phyloP scores from a whole-genome alignment of 1,284 basidiomycete species.

The Termitomyces sp. region DNA sequence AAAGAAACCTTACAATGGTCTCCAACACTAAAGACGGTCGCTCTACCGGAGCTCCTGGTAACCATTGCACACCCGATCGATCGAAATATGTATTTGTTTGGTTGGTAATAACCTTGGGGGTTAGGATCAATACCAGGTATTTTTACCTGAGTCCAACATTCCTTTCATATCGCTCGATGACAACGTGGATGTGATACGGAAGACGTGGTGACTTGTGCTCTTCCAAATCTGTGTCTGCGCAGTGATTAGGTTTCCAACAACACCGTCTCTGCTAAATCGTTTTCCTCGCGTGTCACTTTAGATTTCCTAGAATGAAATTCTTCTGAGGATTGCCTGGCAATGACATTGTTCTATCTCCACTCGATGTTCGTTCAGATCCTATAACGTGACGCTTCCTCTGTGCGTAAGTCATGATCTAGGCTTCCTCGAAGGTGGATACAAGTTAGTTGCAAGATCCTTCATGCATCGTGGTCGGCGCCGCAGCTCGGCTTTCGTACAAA shows the following conservation, averaged over 20 bases:
- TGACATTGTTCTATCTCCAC: neutral
- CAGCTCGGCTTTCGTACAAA: slow-evolving; percentile 5
- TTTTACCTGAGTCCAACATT: neutral
- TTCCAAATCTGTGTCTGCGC: neutral
- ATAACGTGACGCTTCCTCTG: neutral
- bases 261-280: neutral
- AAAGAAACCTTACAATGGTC: neutral
- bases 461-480: slow-evolving; percentile 7
- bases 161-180: neutral
- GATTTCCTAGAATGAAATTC: neutral
- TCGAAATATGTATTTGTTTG: neutral
- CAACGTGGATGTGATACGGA: neutral
- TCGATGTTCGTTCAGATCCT: neutral
- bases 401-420: neutral
- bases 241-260: neutral
- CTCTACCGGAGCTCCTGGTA: neutral
- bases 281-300: neutral
- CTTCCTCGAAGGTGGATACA: neutral
- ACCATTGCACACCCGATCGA: neutral
- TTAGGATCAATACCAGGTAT: neutral
- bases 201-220: neutral
- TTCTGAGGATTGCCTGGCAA: neutral
- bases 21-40: neutral
- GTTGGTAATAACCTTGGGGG: neutral
- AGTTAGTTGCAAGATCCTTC: neutral